Evolutionary conservation across 495 filamentous ascomycete species (phyloP), one percentile per base, ranked within the genome.

Genomic region (Lasiosphaeria miniovina): DNA sequence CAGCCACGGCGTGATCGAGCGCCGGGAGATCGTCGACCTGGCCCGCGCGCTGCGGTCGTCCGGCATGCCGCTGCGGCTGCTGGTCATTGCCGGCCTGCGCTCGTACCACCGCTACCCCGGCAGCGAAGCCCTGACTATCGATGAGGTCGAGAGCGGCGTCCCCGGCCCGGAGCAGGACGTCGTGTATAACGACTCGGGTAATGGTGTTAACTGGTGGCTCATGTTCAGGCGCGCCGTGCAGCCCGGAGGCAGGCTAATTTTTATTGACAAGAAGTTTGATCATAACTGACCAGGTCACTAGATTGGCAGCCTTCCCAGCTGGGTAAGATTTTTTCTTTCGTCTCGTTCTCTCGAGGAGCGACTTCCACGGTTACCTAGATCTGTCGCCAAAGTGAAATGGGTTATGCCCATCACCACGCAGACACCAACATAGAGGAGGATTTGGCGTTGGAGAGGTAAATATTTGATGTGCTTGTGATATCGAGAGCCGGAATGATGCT

Each of bases 71-170:
- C 48, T 66, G 17, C 35, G 34, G 36, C 7, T 60, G 52, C 58
- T 66, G 40, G 61, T 64, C 14, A 60, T 68, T 60, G 61, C 61
- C 1, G 66, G 66, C 6, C 32, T 68, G 53, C 48, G 61, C 31
- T 57, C 58, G 3, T 59, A 49, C 11, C 7, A 1, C 4, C 0
- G 12, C 4, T 65, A 58, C 34, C 52, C 36, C 7, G 55, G 40
- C 0, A 36, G 31, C 1, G 41, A 52, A 5, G 24, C n/a, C 11
- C 10, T 59, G 48, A n/a, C 4, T 3, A 52, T 61, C 2, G 58
- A 55, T 1, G 61, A 62, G 6, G 45, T 51, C 45, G 59, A 60
- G 38, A 10, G 6, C 9, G 56, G 45, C 7, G 17, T 41, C 38
- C 38, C 7, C 38, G 14, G 8, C 38, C 38, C 10, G 4, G 45